Conservation (phyloP, 345 rosid species). For the Nasturtium officinale region DNA sequence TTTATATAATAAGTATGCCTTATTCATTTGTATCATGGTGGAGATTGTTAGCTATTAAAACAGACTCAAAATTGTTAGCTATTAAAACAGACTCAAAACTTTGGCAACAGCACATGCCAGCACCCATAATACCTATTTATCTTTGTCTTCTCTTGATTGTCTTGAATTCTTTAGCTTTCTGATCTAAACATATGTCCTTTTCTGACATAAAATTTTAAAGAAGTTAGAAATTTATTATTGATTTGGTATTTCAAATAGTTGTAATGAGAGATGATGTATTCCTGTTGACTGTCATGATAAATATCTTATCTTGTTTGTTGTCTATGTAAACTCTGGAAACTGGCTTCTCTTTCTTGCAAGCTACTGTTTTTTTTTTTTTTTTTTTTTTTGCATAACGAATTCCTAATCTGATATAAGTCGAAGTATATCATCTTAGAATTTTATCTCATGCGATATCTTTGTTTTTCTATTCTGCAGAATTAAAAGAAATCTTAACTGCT, state of each 20-base stretch:
- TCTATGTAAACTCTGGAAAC: conserved; percentile 1
- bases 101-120: conserved; percentile 36
- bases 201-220: background rate
- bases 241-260: conserved; percentile 21
- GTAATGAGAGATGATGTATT: conserved; percentile 24
- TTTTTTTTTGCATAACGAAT: background rate
- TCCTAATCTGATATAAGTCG: background rate
- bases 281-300: conserved; percentile 32
- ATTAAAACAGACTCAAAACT: conserved; percentile 23
- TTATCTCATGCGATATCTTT: conserved; percentile 22
- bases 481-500: conserved; percentile 19
- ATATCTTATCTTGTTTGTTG: conserved; percentile 37
- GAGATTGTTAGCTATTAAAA: conserved; percentile 21
- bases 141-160: conserved; percentile 40
- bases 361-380: conserved; percentile 29
- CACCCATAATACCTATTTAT: conserved; percentile 31
- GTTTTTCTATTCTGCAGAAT: conserved; percentile 23
- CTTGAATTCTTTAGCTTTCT: conserved; percentile 33
- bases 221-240: conserved; percentile 25
- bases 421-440: conserved; percentile 7
- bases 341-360: conserved; percentile 43
- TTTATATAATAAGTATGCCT: conserved; percentile 20
- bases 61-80: conserved; percentile 21
- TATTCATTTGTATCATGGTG: conserved; percentile 30
- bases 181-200: conserved; percentile 17